Conservation (phyloP, 306 rosid species). For the Trifolium fragiferum region DNA sequence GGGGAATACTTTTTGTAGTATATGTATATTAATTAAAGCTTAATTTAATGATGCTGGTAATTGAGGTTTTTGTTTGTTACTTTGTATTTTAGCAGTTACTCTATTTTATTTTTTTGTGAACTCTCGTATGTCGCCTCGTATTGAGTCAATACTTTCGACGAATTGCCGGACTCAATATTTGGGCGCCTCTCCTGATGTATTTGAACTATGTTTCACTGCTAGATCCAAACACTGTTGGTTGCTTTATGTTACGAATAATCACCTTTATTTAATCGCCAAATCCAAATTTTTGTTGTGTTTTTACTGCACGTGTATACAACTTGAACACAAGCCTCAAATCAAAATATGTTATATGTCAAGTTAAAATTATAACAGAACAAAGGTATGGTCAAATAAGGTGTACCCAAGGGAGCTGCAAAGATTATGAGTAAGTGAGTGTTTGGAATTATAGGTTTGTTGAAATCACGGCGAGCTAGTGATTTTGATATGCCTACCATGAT, state of each 20-base stretch:
- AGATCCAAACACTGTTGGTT: neutral
- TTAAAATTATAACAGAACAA: neutral
- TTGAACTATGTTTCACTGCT: neutral
- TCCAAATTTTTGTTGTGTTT: neutral
- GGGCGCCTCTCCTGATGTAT: neutral
- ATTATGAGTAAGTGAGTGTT: too few relatives aligned
- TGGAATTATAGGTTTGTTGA: too few relatives aligned
- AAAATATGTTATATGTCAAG: neutral
- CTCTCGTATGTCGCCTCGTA: neutral
- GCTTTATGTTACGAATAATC: neutral
- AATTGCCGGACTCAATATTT: neutral
- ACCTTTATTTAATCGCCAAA: neutral
- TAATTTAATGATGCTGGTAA: conserved; percentile 30
- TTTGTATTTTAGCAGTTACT: too few relatives aligned
- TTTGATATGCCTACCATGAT: too few relatives aligned
- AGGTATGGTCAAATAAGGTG: too few relatives aligned
- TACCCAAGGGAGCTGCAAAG: neutral
- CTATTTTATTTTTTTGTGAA: neutral
- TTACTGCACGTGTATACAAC: neutral
- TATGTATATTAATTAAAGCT: conserved; percentile 16
- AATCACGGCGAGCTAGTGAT: too few relatives aligned
- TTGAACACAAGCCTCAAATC: neutral
- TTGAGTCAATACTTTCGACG: neutral
- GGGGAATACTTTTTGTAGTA: conserved; percentile 8
- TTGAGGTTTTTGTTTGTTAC: neutral